These are phyloP conservation scores for Perkinsus chesapeaki DNA, from an alignment of 169 alveolate species.

Conservation along the genomic window DNA sequence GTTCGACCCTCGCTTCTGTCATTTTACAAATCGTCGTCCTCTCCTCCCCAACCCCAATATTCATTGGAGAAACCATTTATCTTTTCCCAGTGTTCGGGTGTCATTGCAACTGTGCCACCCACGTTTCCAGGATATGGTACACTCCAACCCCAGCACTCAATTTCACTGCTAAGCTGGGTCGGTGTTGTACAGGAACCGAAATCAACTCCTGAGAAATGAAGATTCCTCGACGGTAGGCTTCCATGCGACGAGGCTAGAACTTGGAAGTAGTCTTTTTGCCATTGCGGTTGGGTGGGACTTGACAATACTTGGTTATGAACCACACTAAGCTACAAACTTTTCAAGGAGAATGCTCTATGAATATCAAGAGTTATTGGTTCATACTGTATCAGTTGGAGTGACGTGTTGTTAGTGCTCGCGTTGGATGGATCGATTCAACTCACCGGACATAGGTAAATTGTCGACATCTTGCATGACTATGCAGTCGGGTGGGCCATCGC, in stretches of 20 bases:
- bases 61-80: slow-evolving; percentile 14
- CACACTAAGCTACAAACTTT: no score
- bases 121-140: neutral
- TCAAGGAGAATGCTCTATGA: no score
- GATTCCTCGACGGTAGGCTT: no score
- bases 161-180: neutral
- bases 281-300: no score
- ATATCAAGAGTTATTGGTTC: no score
- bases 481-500: neutral
- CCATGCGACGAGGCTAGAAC: no score
- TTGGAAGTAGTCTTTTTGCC: no score
- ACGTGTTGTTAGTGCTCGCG: no score
- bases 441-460: neutral
- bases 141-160: slow-evolving; percentile 6
- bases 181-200: slow-evolving; percentile 1
- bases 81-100: neutral
- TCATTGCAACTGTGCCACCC: slow-evolving; percentile 1
- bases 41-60: slow-evolving; percentile 15
- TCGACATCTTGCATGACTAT: slow-evolving; percentile 8
- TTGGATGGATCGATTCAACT: no score
- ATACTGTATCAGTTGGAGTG: no score
- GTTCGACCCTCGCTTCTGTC: neutral
- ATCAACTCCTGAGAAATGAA: neutral
- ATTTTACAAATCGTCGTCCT: slow-evolving; percentile 14
- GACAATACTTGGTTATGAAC: no score